A percentile compares a stretch with the other conserved stretches of the same genome.
phyloP scores from a whole-genome alignment of 805 yeast species.

The Saturnispora diversa region DNA sequence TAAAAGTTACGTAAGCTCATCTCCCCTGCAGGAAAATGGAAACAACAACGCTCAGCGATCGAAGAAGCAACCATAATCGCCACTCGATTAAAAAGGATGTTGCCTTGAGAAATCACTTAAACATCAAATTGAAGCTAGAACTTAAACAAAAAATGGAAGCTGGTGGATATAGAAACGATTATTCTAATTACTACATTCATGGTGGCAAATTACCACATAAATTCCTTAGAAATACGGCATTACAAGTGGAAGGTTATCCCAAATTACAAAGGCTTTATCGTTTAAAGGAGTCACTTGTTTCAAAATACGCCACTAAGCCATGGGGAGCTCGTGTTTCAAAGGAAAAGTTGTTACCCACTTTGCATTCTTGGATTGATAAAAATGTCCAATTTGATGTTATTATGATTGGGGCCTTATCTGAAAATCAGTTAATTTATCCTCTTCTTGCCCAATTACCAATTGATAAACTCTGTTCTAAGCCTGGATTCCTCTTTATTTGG shows the following conservation, averaged over 20 bases:
- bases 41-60: no score
- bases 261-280: conserved; percentile 61
- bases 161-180: conserved; percentile 51
- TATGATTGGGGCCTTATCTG: conserved; percentile 82
- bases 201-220: conserved; percentile 54
- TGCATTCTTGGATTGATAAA: conserved; percentile 57
- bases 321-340: conserved; percentile 54
- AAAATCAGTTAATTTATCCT: conserved; percentile 60
- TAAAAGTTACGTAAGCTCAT: no score
- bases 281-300: conserved; percentile 53
- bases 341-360: conserved; percentile 45
- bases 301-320: conserved; percentile 47
- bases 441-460: conserved; percentile 60
- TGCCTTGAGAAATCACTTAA: no score
- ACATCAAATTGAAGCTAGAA: not conserved
- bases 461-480: conserved; percentile 66
- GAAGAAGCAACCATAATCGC: no score
- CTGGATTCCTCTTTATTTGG: conserved; percentile 85
- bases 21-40: no score
- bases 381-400: conserved; percentile 75
- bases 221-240: conserved; percentile 55
- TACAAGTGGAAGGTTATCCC: conserved; percentile 80
- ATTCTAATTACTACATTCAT: conserved; percentile 59
- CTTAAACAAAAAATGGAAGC: not conserved
- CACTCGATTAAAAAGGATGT: no score